A percentile compares a stretch with the other conserved stretches of the same genome.
phyloP scores from a whole-genome alignment of 805 yeast genomes.

The Barnettozyma pratensis region DNA sequence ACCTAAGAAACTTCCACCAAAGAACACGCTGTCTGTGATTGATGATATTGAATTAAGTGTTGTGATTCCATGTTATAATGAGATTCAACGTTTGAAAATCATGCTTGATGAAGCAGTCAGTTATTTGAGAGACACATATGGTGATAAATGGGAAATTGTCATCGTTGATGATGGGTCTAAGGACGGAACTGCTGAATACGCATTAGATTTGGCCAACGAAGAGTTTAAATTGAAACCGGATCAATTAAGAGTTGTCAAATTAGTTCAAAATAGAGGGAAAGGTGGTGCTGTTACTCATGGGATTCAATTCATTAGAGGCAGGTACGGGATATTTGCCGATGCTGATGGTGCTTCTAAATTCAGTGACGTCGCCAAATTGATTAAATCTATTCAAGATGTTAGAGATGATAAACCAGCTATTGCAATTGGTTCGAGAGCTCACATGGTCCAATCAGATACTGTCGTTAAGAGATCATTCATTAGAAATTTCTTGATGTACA shows the following conservation, averaged over 20 bases:
- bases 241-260: conserved; percentile 61
- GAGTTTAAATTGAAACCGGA: conserved; percentile 48
- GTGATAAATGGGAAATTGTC: conserved; percentile 61
- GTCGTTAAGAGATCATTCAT: conserved; percentile 90
- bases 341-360: conserved; percentile 96
- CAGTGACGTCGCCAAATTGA: conserved; percentile 54
- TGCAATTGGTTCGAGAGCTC: conserved; percentile 92
- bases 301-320: conserved; percentile 66
- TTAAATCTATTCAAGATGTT: conserved; percentile 33
- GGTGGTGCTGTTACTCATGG: conserved; percentile 98
- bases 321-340: conserved; percentile 81
- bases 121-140: conserved; percentile 38
- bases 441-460: conserved; percentile 92
- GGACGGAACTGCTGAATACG: conserved; percentile 74
- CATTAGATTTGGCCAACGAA: conserved; percentile 49
- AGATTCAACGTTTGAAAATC: conserved; percentile 59
- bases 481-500: conserved; percentile 89
- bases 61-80: conserved; percentile 93
- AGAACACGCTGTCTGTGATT: conserved; percentile 7
- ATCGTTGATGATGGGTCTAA: conserved; percentile 89
- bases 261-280: conserved; percentile 81
- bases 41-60: conserved; percentile 58
- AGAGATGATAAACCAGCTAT: conserved; percentile 41
- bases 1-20: conserved; percentile 29
- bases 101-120: conserved; percentile 71